A percentile compares a stretch with the other conserved stretches of the same genome.
phyloP scores from a whole-genome alignment of 2,329 filamentous ascomycete species.

The Shiraia bambusicola region DNA sequence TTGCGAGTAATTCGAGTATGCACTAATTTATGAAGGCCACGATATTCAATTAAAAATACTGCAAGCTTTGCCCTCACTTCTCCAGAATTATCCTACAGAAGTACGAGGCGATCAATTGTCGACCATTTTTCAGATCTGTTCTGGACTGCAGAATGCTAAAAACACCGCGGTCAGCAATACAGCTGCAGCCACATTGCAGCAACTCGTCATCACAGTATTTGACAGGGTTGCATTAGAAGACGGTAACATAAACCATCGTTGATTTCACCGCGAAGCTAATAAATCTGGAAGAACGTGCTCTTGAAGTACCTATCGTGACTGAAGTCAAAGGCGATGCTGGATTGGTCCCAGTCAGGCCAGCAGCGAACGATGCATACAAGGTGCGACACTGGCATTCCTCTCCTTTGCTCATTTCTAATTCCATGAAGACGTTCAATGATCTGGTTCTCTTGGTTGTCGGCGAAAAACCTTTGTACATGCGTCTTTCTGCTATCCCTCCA shows the following conservation, averaged over 20 bases:
- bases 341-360: constrained; percentile 66
- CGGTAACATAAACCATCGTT: constrained; percentile 49
- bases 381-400: constrained; percentile 44
- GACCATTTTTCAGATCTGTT: constrained; percentile 84
- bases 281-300: constrained; percentile 31
- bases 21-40: constrained; percentile 53
- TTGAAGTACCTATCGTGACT: constrained; percentile 61
- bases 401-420: constrained; percentile 4
- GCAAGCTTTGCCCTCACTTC: constrained; percentile 82
- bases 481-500: constrained; percentile 74
- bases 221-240: constrained; percentile 87
- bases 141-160: constrained; percentile 86
- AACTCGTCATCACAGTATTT: constrained; percentile 88
- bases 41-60: constrained; percentile 96
- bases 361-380: constrained; percentile 82
- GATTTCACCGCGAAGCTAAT: constrained; percentile 13
- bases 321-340: constrained; percentile 69
- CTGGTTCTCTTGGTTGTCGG: constrained; percentile 85
- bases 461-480: constrained; percentile 78
- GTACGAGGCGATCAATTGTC: constrained; percentile 79
- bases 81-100: constrained; percentile 86
- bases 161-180: constrained; percentile 93
- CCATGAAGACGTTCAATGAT: constrained; percentile 75
- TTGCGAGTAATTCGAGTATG: background rate
- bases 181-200: constrained; percentile 92